Evolutionary conservation across 495 filamentous ascomycete genomes (phyloP).

Genomic region (Cryomyces minteri): DNA sequence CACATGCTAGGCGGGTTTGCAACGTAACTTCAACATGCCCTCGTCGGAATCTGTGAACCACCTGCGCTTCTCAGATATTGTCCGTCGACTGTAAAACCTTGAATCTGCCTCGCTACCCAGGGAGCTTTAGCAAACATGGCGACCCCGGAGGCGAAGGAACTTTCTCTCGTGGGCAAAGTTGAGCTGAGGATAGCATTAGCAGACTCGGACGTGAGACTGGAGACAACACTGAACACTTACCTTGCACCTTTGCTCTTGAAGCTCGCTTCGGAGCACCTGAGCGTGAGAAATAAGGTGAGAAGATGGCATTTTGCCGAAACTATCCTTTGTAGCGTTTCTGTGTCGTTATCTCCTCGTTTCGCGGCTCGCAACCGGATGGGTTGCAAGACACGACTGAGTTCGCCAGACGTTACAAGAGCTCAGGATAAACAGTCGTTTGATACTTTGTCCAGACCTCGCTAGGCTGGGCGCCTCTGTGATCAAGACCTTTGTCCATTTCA

Average conservation of each 20-base stretch:
- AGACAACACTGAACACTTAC: conserved; percentile 56
- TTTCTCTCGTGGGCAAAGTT: conserved; percentile 74
- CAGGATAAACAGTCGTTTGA: neutral
- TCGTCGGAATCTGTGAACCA: too few relatives aligned
- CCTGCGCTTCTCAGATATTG: too few relatives aligned
- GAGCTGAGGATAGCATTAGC: conserved; percentile 78
- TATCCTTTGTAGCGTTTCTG: too few relatives aligned
- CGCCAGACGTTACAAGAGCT: neutral
- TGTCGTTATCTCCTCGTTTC: too few relatives aligned
- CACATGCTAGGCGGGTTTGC: too few relatives aligned
- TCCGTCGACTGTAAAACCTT: too few relatives aligned
- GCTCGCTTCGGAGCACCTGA: conserved; percentile 55
- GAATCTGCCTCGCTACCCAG: conserved; percentile 1
- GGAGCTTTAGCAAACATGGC: neutral
- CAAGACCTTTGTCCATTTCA: too few relatives aligned
- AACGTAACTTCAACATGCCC: too few relatives aligned
- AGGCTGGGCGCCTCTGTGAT: too few relatives aligned
- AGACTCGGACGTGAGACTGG: conserved; percentile 65
- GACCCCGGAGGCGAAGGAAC: conserved; percentile 47
- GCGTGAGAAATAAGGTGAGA: conserved; percentile 69
- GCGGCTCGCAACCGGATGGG: neutral
- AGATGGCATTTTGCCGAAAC: neutral
- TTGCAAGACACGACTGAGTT: neutral
- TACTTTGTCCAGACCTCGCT: too few relatives aligned
- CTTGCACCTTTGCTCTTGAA: conserved; percentile 73